Percentiles rank a stretch among this genome's conserved stretches.
phyloP scores from a whole-genome alignment of 2,329 filamentous ascomycete genomes.

The Byssoonygena ceratinophila region DNA sequence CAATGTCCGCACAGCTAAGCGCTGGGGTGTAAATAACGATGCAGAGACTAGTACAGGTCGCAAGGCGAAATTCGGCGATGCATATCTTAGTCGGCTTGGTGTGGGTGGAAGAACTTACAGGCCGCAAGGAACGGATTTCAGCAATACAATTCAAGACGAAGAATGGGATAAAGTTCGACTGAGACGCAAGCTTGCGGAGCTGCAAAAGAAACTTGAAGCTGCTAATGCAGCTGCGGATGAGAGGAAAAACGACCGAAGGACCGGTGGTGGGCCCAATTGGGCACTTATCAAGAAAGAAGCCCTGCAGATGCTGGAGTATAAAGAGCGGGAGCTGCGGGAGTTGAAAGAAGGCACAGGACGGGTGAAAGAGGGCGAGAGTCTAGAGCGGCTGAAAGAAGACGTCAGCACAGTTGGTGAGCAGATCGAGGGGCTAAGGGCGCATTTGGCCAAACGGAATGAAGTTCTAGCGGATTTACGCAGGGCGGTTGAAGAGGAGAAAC shows the following conservation, averaged over 20 bases:
- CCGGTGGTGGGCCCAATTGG: conserved; percentile 60
- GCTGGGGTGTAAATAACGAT: conserved; percentile 60
- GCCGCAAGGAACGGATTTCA: conserved; percentile 81
- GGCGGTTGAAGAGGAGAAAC: conserved; percentile 79
- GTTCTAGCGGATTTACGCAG: conserved; percentile 64
- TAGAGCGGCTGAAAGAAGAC: conserved; percentile 75
- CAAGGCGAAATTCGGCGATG: conserved; percentile 95
- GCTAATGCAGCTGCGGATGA: conserved; percentile 65
- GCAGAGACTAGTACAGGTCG: conserved; percentile 72
- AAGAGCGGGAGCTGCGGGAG: conserved; percentile 63
- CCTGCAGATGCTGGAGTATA: conserved; percentile 90
- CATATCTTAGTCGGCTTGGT: conserved; percentile 84
- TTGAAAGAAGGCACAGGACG: conserved; percentile 52
- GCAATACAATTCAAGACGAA: conserved; percentile 66
- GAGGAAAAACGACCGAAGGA: conserved; percentile 40
- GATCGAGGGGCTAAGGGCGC: conserved; percentile 76
- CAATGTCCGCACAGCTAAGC: conserved; percentile 57
- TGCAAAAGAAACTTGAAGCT: conserved; percentile 76
- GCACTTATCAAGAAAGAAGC: conserved; percentile 88
- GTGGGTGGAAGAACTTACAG: conserved; percentile 65
- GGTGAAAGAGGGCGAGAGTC: conserved; percentile 54
- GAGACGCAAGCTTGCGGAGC: conserved; percentile 79
- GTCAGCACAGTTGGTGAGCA: conserved; percentile 86
- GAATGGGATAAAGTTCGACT: conserved; percentile 97
- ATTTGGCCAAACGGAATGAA: conserved; percentile 65